Evolutionary conservation across 202 grass and related monocot genomes (phyloP).

Genomic region (Digitaria exilis): DNA sequence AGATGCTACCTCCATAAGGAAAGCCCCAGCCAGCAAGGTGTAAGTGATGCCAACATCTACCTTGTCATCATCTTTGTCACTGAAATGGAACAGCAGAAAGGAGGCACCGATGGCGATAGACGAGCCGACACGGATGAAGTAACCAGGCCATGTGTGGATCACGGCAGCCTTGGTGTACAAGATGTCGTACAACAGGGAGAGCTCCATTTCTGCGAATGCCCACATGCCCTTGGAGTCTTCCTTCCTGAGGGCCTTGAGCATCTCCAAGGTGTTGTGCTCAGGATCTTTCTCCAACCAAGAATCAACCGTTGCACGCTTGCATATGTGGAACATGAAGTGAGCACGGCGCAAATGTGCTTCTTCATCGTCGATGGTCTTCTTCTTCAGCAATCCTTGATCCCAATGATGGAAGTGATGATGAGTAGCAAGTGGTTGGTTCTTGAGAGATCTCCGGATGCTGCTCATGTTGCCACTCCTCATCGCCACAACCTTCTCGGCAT

Average conservation of each 20-base stretch:
- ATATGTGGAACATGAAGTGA: conserved; percentile 34
- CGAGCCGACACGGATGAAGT: conserved; percentile 3
- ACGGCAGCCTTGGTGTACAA: conserved; percentile 54
- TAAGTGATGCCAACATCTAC: conserved; percentile 54
- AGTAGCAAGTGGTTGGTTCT: fast-evolving
- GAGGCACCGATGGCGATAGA: not conserved
- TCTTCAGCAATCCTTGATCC: not conserved
- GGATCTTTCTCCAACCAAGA: not conserved
- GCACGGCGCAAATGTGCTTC: not conserved
- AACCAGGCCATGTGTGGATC: conserved; percentile 29
- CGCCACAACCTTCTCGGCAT: conserved; percentile 37
- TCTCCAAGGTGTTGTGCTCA: not conserved
- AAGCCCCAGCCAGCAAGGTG: conserved; percentile 40
- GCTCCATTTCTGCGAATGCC: conserved; percentile 43
- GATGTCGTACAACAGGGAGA: conserved; percentile 57
- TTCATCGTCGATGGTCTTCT: not conserved
- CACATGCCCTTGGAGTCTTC: not conserved
- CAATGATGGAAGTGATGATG: not conserved
- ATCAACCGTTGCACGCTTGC: conserved; percentile 40
- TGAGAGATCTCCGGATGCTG: conserved; percentile 19
- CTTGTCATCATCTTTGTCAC: not conserved
- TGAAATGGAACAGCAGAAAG: conserved; percentile 36
- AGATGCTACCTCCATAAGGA: conserved; percentile 34
- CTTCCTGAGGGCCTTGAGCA: not conserved
- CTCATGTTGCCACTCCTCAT: conserved; percentile 30